Evolutionary conservation across 371 early-diverging fungal genomes (phyloP).

Genomic region (Batrachochytrium dendrobatidis): DNA sequence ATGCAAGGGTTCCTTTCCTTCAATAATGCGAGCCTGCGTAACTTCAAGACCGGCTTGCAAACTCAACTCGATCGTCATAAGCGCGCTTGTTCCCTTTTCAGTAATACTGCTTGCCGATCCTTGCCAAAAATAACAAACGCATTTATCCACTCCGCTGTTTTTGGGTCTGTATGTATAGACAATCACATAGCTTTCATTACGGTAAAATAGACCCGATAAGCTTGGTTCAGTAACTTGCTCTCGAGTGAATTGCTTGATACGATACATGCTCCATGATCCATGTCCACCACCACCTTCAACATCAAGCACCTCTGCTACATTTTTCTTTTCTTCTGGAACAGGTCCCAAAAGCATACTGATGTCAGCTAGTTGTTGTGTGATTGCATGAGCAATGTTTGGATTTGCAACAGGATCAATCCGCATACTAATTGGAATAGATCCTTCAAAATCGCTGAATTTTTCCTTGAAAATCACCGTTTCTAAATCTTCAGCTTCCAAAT

Average conservation of each 20-base stretch:
- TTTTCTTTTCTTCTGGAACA: not conserved
- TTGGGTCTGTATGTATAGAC: constrained; percentile 19
- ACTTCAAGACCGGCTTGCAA: constrained; percentile 20
- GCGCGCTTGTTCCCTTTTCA: constrained; percentile 30
- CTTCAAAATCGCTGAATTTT: constrained; percentile 27
- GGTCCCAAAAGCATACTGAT: constrained; percentile 5
- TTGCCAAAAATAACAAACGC: constrained; percentile 33
- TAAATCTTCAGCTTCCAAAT: constrained; percentile 12
- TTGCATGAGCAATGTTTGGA: constrained; percentile 14
- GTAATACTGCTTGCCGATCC: constrained; percentile 20
- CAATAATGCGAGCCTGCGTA: constrained; percentile 19
- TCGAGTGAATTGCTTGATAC: constrained; percentile 15
- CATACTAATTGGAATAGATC: constrained; percentile 32
- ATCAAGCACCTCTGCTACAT: constrained; percentile 2
- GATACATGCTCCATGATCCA: constrained; percentile 6
- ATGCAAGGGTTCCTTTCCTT: constrained; percentile 29
- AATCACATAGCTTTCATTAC: constrained; percentile 25
- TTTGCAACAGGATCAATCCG: constrained; percentile 15
- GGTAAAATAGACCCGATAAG: constrained; percentile 13
- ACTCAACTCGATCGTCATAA: constrained; percentile 25
- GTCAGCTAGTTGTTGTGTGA: constrained; percentile 20
- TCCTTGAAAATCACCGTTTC: constrained; percentile 21
- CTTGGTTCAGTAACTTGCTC: constrained; percentile 3
- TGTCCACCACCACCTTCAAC: constrained; percentile 6
- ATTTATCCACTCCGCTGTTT: constrained; percentile 15